Evolutionary conservation across 2,329 filamentous ascomycete species (phyloP), one percentile per base, ranked within the genome.

Genomic region (Ophiostoma piceae): DNA sequence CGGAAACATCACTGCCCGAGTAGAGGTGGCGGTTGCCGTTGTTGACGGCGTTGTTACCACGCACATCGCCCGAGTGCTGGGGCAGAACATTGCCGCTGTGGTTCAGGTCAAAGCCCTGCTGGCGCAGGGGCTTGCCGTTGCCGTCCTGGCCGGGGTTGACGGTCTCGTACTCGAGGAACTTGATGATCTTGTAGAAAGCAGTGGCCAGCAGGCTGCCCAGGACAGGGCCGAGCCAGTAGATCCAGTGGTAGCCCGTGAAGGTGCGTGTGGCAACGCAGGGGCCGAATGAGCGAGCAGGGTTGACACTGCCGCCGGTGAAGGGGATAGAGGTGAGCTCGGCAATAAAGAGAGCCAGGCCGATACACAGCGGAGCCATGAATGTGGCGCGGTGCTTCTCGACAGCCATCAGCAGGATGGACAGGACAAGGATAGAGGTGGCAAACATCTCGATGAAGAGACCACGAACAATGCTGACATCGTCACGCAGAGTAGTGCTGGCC

Each of bases 361-460:
- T 91, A 14, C 88, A 89, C 3, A 92, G 79, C 0, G 90, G 90
- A 0, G 90, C 90, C 1, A 92, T 79, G 75, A 84, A 91, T 0
- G 90, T 92, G 2, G 87, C 86, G 64, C 88, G 87, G 77, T 92
- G 89, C 79, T 92, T 92, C 76, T 92, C 89, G 3, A 87, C 86
- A 0, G 89, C 89, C 64, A 92, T 82, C 85, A 92, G 89, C 77
- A 88, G 85, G 39, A 90, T 85, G 2, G 87, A 84, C 68, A 90
- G 81, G 8, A 90, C 84, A 11, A 91, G 80, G 75, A 89, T 83
- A 0, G 86, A 80, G 0, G 88, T 90, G 51, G 90, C 80, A 74
- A 90, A 88, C 79, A 88, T 84, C 77, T 90, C 88, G 66, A 90
- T 84, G 75, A 90, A 89, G 57, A 90, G 79, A 7, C 88, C 88